Evolutionary conservation across 2,329 filamentous ascomycete species (phyloP).

Genomic region (Paecilomyces niveus): DNA sequence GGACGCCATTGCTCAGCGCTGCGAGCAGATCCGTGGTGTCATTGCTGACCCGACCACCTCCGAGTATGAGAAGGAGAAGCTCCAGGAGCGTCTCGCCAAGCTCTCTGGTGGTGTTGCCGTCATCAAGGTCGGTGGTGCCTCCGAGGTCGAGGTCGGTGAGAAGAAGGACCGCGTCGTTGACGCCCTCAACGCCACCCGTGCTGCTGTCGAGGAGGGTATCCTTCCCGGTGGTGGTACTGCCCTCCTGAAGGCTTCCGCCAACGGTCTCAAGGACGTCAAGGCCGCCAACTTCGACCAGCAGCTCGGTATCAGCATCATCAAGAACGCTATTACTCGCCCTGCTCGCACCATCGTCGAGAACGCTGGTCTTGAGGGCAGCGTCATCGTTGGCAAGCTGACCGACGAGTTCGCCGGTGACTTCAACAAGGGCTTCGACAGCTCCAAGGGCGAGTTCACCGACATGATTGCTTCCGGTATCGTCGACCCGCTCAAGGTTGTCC

Average conservation of each 20-base stretch:
- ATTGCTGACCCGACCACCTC: conserved; percentile 90
- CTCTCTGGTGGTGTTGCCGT: conserved; percentile 97
- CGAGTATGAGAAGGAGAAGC: conserved; percentile 99
- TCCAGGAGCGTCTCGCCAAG: conserved; percentile 98
- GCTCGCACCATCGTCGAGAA: conserved; percentile 97
- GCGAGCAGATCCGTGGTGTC: conserved; percentile 97
- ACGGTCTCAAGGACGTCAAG: conserved; percentile 78
- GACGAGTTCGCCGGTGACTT: conserved; percentile 89
- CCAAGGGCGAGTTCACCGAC: conserved; percentile 97
- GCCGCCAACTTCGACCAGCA: conserved; percentile 96
- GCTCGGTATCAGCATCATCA: conserved; percentile 94
- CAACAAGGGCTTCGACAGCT: conserved; percentile 96
- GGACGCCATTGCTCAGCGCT: conserved; percentile 86
- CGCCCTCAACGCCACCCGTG: conserved; percentile 93
- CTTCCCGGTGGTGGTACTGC: conserved; percentile 97
- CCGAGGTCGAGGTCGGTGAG: conserved; percentile 97
- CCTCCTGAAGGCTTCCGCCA: conserved; percentile 90
- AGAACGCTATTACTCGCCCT: conserved; percentile 94
- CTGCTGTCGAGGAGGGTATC: conserved; percentile 98
- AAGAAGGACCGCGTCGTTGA: conserved; percentile 99
- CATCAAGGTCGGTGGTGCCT: conserved; percentile 97
- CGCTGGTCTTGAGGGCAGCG: conserved; percentile 88
- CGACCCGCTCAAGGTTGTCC: conserved; percentile 98
- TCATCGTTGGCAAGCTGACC: conserved; percentile 95
- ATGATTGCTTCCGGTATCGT: conserved; percentile 97